These are phyloP conservation scores for Rickenella mellea DNA, from an alignment of 768 basidiomycete genomes.

Conservation along the genomic window DNA sequence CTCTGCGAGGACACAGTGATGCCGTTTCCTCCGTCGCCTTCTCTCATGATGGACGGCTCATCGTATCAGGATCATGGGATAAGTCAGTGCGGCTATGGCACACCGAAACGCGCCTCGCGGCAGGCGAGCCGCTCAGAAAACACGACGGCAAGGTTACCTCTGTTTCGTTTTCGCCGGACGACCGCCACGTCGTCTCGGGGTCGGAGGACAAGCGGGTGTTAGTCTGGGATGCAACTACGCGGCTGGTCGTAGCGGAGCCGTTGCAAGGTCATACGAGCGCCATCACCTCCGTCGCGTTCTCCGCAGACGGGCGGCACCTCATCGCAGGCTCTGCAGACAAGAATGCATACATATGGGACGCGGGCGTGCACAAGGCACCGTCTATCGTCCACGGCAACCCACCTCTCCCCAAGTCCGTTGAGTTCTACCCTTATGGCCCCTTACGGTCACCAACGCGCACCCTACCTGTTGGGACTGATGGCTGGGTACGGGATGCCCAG, in stretches of 20 bases:
- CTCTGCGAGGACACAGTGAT: background rate
- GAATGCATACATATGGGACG: background rate
- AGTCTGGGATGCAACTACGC: background rate
- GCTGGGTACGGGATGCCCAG: no score
- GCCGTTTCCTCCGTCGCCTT: constrained; percentile 1
- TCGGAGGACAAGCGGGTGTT: constrained; percentile 12
- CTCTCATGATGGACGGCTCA: background rate
- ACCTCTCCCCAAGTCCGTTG: no score
- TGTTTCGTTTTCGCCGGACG: constrained; percentile 18
- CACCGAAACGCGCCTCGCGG: background rate
- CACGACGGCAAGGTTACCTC: constrained; percentile 2
- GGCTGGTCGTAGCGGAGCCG: background rate
- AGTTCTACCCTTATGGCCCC: no score
- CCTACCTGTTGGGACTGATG: no score
- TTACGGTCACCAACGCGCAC: no score
- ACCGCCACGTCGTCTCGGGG: constrained; percentile 12
- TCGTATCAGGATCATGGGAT: constrained; percentile 3
- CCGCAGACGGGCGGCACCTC: constrained; percentile 20
- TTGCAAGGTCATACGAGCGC: background rate
- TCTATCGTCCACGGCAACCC: no score
- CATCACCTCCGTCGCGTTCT: constrained; percentile 15
- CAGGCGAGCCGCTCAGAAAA: background rate
- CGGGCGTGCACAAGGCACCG: no score
- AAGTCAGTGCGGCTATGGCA: constrained; percentile 3
- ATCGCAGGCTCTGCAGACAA: constrained; percentile 25